Evolutionary conservation across 768 basidiomycete genomes (phyloP).

Genomic region (Serendipita sp.): DNA sequence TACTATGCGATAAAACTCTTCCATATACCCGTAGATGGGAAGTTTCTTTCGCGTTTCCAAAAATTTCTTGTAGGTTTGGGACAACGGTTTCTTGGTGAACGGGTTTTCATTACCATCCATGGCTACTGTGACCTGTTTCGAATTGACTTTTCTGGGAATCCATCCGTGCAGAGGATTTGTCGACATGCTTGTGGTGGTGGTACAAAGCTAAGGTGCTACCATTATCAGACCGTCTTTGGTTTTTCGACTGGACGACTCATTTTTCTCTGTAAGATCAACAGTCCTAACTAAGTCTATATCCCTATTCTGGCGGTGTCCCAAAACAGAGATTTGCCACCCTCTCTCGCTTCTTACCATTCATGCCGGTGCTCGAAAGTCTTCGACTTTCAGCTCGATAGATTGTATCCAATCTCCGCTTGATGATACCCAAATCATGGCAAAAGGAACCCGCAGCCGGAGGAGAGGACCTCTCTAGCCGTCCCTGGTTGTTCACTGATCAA

Average conservation of each 20-base stretch:
- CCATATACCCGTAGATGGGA: slow-evolving; percentile 85
- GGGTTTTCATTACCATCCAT: slow-evolving; percentile 74
- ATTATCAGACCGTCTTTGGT: slow-evolving; percentile 57
- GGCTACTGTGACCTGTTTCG: slow-evolving; percentile 46
- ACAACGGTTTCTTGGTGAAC: slow-evolving; percentile 68
- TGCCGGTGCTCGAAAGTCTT: slow-evolving; percentile 74
- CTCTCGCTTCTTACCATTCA: slow-evolving; percentile 43
- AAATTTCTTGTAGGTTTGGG: slow-evolving; percentile 71
- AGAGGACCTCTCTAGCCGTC: too few relatives aligned
- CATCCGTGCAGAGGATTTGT: slow-evolving; percentile 53
- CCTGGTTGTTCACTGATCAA: too few relatives aligned
- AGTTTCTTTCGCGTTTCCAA: slow-evolving; percentile 70
- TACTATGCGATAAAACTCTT: slow-evolving; percentile 79
- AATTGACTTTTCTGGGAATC: slow-evolving; percentile 50
- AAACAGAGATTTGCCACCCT: slow-evolving; percentile 45
- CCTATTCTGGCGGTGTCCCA: neutral
- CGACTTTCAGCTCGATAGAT: too few relatives aligned
- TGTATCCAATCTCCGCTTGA: too few relatives aligned
- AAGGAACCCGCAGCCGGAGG: too few relatives aligned
- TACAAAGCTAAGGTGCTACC: slow-evolving; percentile 23
- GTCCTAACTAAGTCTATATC: neutral
- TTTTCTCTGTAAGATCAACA: slow-evolving; percentile 42
- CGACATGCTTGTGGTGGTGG: neutral
- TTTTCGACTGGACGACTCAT: slow-evolving; percentile 60
- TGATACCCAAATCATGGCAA: too few relatives aligned